A percentile compares a stretch with the other conserved stretches of the same genome.
These are phyloP conservation scores for Bipolaris sorokiniana DNA, from an alignment of 2,329 filamentous ascomycete species.

Conservation along the genomic window DNA sequence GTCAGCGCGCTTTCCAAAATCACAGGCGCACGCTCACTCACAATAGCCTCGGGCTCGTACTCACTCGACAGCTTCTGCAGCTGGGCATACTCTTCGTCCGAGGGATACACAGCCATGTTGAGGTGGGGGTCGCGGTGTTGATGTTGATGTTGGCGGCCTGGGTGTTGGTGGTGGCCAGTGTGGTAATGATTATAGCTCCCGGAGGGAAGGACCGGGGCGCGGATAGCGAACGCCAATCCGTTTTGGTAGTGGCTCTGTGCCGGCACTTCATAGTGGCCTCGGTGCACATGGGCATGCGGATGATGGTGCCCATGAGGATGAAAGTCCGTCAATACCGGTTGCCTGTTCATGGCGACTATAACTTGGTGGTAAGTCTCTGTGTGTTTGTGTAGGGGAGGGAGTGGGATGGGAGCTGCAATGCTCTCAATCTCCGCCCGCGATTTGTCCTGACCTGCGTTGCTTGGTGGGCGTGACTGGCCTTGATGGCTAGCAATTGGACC, in stretches of 20 bases:
- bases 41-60: slow-evolving; percentile 64
- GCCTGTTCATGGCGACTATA: slow-evolving; percentile 37
- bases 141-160: slow-evolving; percentile 32
- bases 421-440: slow-evolving; percentile 12
- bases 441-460: slow-evolving; percentile 14
- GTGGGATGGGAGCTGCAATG: slow-evolving; percentile 14
- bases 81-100: slow-evolving; percentile 64
- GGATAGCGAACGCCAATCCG: slow-evolving; percentile 40
- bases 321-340: slow-evolving; percentile 39
- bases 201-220: slow-evolving; percentile 49
- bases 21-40: slow-evolving; percentile 47
- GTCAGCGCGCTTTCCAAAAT: slow-evolving; percentile 24
- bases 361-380: background rate
- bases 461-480: slow-evolving; percentile 34
- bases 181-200: slow-evolving; percentile 41
- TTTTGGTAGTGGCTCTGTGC: slow-evolving; percentile 36
- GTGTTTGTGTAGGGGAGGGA: slow-evolving; percentile 12
- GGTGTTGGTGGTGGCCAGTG: slow-evolving; percentile 35
- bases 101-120: slow-evolving; percentile 49
- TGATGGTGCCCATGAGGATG: slow-evolving; percentile 22
- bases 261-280: slow-evolving; percentile 34
- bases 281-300: slow-evolving; percentile 19
- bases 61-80: slow-evolving; percentile 67
- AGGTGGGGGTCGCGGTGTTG: slow-evolving; percentile 35
- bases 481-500: slow-evolving; percentile 36